Percentiles rank a stretch among this genome's conserved stretches.
phyloP scores from a whole-genome alignment of 352 stramenopile genomes.

The Phytophthora cryptogea region DNA sequence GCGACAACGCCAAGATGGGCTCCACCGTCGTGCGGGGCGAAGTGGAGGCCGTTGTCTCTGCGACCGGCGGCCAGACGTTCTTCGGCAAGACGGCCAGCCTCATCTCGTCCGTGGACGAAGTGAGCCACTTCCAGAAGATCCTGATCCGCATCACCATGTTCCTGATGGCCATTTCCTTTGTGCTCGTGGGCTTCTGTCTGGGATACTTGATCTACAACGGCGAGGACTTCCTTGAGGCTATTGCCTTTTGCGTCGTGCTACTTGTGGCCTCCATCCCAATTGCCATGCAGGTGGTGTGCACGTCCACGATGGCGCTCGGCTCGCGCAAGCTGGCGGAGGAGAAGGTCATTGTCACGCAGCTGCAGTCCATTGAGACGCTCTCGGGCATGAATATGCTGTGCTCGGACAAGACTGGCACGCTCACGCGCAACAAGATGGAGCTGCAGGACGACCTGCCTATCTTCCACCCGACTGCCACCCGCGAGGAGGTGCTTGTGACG shows the following conservation, averaged over 20 bases:
- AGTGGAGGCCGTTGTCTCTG: constrained; percentile 90
- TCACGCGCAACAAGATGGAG: constrained; percentile 95
- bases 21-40: constrained; percentile 90
- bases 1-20: constrained; percentile 88
- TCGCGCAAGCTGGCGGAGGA: constrained; percentile 89
- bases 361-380: constrained; percentile 93
- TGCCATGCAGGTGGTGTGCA: constrained; percentile 93
- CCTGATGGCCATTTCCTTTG: constrained; percentile 86
- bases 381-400: constrained; percentile 94
- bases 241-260: constrained; percentile 91
- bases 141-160: constrained; percentile 92
- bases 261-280: constrained; percentile 94
- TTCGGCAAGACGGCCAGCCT: constrained; percentile 88
- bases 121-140: constrained; percentile 92
- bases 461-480: constrained; percentile 75
- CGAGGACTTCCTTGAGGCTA: constrained; percentile 70
- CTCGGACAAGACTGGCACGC: constrained; percentile 96
- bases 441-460: constrained; percentile 92
- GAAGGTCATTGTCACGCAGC: constrained; percentile 92
- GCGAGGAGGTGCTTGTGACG: constrained; percentile 90
- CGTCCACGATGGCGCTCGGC: constrained; percentile 93
- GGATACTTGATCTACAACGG: constrained; percentile 87
- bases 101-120: constrained; percentile 74
- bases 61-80: constrained; percentile 92
- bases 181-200: constrained; percentile 89